Evolutionary conservation across 2,329 filamentous ascomycete species (phyloP).

Genomic region (Fusarium sp.): DNA sequence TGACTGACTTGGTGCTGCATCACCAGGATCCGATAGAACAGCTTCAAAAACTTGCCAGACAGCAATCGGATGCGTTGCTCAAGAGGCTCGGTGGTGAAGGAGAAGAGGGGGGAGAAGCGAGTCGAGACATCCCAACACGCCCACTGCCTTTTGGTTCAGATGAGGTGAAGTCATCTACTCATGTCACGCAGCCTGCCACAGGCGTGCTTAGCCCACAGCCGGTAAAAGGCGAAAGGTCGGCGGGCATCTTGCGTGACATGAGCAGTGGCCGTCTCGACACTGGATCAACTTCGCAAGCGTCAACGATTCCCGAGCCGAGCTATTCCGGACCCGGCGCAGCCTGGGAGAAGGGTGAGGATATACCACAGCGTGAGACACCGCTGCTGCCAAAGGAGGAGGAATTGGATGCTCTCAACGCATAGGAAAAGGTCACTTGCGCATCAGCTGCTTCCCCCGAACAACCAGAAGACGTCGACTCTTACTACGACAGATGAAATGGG

Average conservation of each 20-base stretch:
- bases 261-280: conserved; percentile 37
- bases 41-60: conserved; percentile 75
- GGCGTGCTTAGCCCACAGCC: conserved; percentile 56
- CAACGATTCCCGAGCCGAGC: conserved; percentile 56
- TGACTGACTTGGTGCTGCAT: conserved; percentile 63
- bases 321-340: conserved; percentile 61
- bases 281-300: conserved; percentile 22
- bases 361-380: conserved; percentile 52
- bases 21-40: conserved; percentile 75
- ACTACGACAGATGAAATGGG: conserved; percentile 11
- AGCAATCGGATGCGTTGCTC: conserved; percentile 72
- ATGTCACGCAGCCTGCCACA: conserved; percentile 43
- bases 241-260: conserved; percentile 51
- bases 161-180: conserved; percentile 46
- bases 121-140: conserved; percentile 60
- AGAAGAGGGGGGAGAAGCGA: conserved; percentile 45
- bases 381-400: conserved; percentile 55
- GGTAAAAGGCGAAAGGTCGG: conserved; percentile 54
- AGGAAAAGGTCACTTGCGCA: conserved; percentile 24
- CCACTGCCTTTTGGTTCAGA: conserved; percentile 66
- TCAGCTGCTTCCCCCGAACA: conserved; percentile 17
- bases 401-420: conserved; percentile 55
- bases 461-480: conserved; percentile 15
- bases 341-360: conserved; percentile 64
- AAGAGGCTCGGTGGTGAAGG: conserved; percentile 59